Percentiles rank a stretch among this genome's conserved stretches.
phyloP scores from a whole-genome alignment of 2,329 filamentous ascomycete species.

The Pseudogymnoascus sp. region DNA sequence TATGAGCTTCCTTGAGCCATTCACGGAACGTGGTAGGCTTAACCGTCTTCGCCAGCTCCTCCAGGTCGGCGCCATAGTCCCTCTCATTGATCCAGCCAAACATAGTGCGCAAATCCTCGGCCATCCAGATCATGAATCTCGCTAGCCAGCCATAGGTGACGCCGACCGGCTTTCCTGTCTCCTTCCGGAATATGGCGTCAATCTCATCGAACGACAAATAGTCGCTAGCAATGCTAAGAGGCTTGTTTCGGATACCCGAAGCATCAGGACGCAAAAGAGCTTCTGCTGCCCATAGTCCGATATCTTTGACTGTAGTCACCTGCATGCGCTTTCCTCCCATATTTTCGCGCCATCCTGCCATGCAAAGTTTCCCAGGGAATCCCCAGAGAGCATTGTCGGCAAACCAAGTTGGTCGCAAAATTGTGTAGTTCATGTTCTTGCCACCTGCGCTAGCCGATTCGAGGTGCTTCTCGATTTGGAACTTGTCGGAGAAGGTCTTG shows the following conservation, averaged over 20 bases:
- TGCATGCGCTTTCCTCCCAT: slow-evolving; percentile 31
- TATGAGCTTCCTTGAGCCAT: background rate
- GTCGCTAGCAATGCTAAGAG: slow-evolving; percentile 36
- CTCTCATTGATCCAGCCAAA: slow-evolving; percentile 24
- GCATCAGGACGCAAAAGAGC: slow-evolving; percentile 32
- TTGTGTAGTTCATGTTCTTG: slow-evolving; percentile 40
- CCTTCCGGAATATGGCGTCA: slow-evolving; percentile 25
- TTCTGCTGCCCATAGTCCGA: slow-evolving; percentile 37
- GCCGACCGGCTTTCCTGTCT: slow-evolving; percentile 22
- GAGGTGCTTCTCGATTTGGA: slow-evolving; percentile 48
- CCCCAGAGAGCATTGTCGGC: slow-evolving; percentile 36
- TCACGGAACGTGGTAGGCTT: slow-evolving; percentile 1
- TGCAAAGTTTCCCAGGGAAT: slow-evolving; percentile 21
- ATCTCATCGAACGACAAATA: slow-evolving; percentile 32
- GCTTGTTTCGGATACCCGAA: slow-evolving; percentile 30
- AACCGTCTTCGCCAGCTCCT: slow-evolving; percentile 26
- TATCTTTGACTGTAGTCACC: slow-evolving; percentile 34
- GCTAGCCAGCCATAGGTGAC: slow-evolving; percentile 23
- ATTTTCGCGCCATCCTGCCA: slow-evolving; percentile 26
- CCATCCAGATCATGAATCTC: slow-evolving; percentile 17
- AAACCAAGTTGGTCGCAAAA: slow-evolving; percentile 47
- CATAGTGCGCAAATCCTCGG: slow-evolving; percentile 23
- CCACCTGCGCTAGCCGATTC: slow-evolving; percentile 31
- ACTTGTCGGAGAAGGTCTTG: slow-evolving; percentile 47
- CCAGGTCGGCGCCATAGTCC: slow-evolving; percentile 29